Evolutionary conservation across 352 stramenopile species (phyloP).

Genomic region (Phytophthora ramorum): DNA sequence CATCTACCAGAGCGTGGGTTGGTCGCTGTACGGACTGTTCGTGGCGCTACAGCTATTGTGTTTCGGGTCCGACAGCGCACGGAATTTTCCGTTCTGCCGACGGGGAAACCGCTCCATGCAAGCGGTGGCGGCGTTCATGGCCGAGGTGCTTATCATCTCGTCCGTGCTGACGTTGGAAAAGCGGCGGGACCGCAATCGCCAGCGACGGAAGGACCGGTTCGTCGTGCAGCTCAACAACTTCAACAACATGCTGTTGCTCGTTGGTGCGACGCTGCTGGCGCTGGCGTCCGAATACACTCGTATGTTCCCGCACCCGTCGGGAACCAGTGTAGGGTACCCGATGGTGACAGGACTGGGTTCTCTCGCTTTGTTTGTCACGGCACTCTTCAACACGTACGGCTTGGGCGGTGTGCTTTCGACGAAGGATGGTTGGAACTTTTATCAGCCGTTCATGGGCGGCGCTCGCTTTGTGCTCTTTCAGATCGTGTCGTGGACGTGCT

Average conservation of each 20-base stretch:
- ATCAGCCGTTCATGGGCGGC: constrained; percentile 83
- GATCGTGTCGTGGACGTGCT: constrained; percentile 82
- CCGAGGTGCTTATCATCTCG: constrained; percentile 81
- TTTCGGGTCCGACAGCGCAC: constrained; percentile 17
- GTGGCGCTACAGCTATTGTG: constrained; percentile 52
- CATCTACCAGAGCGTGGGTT: constrained; percentile 73
- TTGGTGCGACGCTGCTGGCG: constrained; percentile 70
- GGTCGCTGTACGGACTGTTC: constrained; percentile 66
- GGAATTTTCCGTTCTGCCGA: constrained; percentile 45
- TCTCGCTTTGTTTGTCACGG: constrained; percentile 74
- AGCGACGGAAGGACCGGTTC: constrained; percentile 52
- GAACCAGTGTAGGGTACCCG: constrained; percentile 51
- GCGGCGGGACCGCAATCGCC: constrained; percentile 40
- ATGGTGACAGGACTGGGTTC: constrained; percentile 67
- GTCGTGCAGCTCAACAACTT: constrained; percentile 87
- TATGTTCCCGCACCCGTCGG: constrained; percentile 41
- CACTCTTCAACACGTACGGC: constrained; percentile 85
- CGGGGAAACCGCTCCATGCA: constrained; percentile 59
- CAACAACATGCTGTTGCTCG: constrained; percentile 85
- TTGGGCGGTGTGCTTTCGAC: constrained; percentile 75
- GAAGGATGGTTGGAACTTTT: constrained; percentile 86
- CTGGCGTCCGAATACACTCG: constrained; percentile 66
- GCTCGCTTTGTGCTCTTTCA: constrained; percentile 79
- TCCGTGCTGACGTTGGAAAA: constrained; percentile 74
- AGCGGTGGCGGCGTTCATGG: constrained; percentile 71